Percentiles rank a stretch among this genome's conserved stretches.
Conservation (phyloP, 306 rosid genomes). For the Gastrolobium villosum region DNA sequence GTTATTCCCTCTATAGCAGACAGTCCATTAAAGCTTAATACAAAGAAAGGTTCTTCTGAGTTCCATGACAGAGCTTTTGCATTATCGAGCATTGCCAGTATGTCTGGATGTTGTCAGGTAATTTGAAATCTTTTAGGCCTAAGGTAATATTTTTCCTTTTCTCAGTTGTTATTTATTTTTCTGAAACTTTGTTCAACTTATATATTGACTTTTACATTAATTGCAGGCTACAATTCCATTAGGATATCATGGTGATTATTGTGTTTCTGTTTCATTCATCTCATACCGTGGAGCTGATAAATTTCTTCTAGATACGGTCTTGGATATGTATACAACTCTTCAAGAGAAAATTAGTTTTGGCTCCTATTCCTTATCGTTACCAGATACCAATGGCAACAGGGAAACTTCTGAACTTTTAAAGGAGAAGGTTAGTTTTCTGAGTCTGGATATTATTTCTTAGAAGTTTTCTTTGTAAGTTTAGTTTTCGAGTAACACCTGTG, state of each 20-base stretch:
- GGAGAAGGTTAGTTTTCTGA: conserved; percentile 73
- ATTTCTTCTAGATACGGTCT: conserved; percentile 86
- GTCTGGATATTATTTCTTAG: not conserved
- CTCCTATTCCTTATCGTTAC: conserved; percentile 53
- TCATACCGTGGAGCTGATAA: conserved; percentile 81
- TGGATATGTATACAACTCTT: conserved; percentile 76
- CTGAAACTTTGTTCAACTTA: conserved; percentile 36
- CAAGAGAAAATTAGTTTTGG: conserved; percentile 67
- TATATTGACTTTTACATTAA: conserved; percentile 29
- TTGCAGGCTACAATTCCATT: conserved; percentile 81
- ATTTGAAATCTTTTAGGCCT: conserved; percentile 40
- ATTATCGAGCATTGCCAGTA: conserved; percentile 62
- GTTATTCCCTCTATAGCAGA: conserved; percentile 68
- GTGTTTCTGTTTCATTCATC: conserved; percentile 78
- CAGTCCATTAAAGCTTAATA: conserved; percentile 56
- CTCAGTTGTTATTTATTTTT: conserved; percentile 36
- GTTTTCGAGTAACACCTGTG: not conserved
- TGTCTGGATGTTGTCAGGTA: conserved; percentile 85
- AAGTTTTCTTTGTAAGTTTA: not conserved
- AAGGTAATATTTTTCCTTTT: conserved; percentile 32
- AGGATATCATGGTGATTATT: conserved; percentile 68
- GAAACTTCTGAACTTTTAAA: conserved; percentile 85
- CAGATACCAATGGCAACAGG: conserved; percentile 67
- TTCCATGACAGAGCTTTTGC: conserved; percentile 57
- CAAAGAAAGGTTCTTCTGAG: conserved; percentile 56